phyloP scores from a whole-genome alignment of 345 rosid species.

The Physaria fendleri region DNA sequence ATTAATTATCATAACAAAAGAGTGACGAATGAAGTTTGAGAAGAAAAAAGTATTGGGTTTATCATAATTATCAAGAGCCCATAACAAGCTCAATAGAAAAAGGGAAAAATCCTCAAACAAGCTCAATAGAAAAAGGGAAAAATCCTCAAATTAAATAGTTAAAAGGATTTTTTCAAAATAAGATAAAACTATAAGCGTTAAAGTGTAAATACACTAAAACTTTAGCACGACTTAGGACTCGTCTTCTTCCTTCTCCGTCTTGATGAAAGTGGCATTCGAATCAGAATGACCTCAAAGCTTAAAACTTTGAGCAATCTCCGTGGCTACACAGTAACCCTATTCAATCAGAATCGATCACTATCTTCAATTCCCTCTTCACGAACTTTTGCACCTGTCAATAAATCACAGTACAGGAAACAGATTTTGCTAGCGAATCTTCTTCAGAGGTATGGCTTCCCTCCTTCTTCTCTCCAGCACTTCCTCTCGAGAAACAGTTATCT shows the following conservation, averaged over 20 bases:
- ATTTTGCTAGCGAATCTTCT: conserved; percentile 55
- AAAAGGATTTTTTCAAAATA: background rate
- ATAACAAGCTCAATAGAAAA: no score
- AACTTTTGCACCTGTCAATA: conserved; percentile 2
- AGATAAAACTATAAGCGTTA: background rate
- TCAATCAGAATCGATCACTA: conserved; percentile 21
- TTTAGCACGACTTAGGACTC: background rate
- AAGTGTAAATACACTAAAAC: background rate
- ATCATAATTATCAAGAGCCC: no score
- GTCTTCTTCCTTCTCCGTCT: background rate
- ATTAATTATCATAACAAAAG: conserved; percentile 8
- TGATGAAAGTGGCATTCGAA: background rate
- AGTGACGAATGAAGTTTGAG: no score
- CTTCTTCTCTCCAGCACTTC: conserved; percentile 43
- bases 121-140: background rate
- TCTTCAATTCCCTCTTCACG: conserved; percentile 16
- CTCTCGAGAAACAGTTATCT: conserved; percentile 38
- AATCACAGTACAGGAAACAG: conserved; percentile 37
- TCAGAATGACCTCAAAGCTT: conserved; percentile 16
- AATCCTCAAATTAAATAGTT: background rate
- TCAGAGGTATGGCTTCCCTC: conserved; percentile 61
- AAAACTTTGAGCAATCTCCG: conserved; percentile 7
- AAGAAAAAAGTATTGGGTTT: background rate
- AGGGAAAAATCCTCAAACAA: background rate
- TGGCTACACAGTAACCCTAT: background rate